A percentile compares a stretch with the other conserved stretches of the same genome.
Evolutionary conservation across 768 basidiomycete genomes (phyloP).

Genomic region (Boletus edulis): DNA sequence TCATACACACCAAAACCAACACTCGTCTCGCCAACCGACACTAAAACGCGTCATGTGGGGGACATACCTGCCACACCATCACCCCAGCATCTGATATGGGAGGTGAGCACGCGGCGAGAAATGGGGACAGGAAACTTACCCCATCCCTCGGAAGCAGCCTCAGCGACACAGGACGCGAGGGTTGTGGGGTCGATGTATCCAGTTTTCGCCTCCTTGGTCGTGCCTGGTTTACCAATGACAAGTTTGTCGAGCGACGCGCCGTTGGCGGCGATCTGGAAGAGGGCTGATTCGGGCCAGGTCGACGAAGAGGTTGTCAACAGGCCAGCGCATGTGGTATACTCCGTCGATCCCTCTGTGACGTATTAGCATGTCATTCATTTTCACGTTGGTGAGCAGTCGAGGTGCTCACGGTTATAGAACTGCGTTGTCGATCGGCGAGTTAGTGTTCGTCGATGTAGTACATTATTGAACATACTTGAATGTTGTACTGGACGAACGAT

Average conservation of each 20-base stretch:
- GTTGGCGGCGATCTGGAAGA: constrained; percentile 50
- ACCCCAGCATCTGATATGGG: constrained; percentile 34
- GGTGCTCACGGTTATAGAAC: constrained; percentile 30
- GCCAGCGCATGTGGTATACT: constrained; percentile 62
- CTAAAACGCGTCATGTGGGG: neutral
- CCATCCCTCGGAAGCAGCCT: constrained; percentile 67
- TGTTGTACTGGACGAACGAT: constrained; percentile 28
- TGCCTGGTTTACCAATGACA: constrained; percentile 56
- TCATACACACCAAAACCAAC: neutral
- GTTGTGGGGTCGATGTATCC: constrained; percentile 59
- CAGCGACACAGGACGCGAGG: constrained; percentile 55
- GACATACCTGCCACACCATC: constrained; percentile 41
- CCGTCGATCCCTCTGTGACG: constrained; percentile 51
- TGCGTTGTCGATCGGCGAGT: constrained; percentile 3
- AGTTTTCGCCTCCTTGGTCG: constrained; percentile 38
- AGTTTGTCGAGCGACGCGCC: constrained; percentile 49
- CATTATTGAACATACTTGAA: constrained; percentile 33
- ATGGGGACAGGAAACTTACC: constrained; percentile 38
- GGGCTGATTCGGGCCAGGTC: constrained; percentile 59
- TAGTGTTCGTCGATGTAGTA: neutral
- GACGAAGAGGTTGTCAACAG: constrained; percentile 59
- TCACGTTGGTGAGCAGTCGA: neutral
- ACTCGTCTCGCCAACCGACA: too few relatives aligned
- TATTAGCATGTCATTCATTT: neutral
- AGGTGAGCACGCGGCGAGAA: neutral